phyloP scores from a whole-genome alignment of 495 filamentous ascomycete species.

The Penicillium angulare region DNA sequence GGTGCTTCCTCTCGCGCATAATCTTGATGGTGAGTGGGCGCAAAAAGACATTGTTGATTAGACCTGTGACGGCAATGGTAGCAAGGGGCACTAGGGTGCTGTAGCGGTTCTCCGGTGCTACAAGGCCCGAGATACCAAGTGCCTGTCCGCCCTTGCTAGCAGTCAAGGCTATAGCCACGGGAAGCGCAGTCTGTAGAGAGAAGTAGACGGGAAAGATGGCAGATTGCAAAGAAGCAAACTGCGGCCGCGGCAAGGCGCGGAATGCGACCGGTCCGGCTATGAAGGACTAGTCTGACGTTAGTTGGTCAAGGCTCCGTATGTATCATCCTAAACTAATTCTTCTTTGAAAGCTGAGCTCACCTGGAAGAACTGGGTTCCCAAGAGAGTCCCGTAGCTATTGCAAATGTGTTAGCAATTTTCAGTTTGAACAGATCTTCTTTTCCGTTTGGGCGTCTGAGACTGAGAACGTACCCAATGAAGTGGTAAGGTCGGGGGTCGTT shows the following conservation, averaged over 20 bases:
- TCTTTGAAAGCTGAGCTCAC: constrained; percentile 35
- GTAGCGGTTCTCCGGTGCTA: constrained; percentile 54
- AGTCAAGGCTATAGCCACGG: constrained; percentile 73
- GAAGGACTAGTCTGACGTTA: constrained; percentile 58
- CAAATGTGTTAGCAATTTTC: constrained; percentile 20
- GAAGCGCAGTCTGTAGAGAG: constrained; percentile 70
- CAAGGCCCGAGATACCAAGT: constrained; percentile 52
- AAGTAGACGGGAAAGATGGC: constrained; percentile 87
- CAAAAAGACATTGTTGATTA: constrained; percentile 65
- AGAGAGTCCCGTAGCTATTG: constrained; percentile 71
- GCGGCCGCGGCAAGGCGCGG: constrained; percentile 68
- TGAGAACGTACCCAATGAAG: constrained; percentile 62
- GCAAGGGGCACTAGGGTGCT: constrained; percentile 63
- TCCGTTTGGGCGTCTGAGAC: constrained; percentile 2
- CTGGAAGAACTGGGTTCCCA: constrained; percentile 79
- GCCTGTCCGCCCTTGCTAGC: constrained; percentile 55
- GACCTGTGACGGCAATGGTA: constrained; percentile 58
- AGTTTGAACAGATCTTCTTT: too few relatives aligned
- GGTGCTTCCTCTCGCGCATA: constrained; percentile 72
- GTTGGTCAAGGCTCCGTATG: neutral
- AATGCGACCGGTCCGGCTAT: constrained; percentile 73
- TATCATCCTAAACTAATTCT: neutral
- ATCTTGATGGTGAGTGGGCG: constrained; percentile 69
- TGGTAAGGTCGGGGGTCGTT: constrained; percentile 70
- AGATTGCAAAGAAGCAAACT: constrained; percentile 76